Evolutionary conservation across 805 yeast genomes (phyloP).

Genomic region (Candida rishiriensis): DNA sequence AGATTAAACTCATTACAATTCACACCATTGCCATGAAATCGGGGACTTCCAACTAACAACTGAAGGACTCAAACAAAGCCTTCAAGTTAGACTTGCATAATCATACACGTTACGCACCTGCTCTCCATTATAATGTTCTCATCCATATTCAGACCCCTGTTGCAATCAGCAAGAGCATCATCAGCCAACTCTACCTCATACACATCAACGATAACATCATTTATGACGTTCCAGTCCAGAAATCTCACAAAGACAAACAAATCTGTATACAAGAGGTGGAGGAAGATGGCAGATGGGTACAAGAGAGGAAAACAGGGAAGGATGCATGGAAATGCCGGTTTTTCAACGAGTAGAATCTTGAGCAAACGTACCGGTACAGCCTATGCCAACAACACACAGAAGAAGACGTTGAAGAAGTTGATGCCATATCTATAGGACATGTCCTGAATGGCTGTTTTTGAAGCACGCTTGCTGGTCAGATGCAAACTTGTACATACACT

Average conservation of each 20-base stretch:
- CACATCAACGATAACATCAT: conserved; percentile 1
- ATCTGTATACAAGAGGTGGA: conserved; percentile 84
- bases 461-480: too few relatives aligned
- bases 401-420: conserved; percentile 53
- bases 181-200: conserved; percentile 1
- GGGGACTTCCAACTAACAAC: too few relatives aligned
- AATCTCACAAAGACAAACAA: conserved; percentile 69
- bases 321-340: conserved; percentile 90
- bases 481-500: too few relatives aligned
- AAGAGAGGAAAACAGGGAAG: conserved; percentile 77
- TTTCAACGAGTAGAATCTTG: conserved; percentile 55
- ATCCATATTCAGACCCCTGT: conserved; percentile 13
- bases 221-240: conserved; percentile 16
- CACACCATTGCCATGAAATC: too few relatives aligned
- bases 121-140: conserved; percentile 8
- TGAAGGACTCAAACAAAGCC: neutral
- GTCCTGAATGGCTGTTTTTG: too few relatives aligned
- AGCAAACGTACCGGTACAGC: conserved; percentile 57
- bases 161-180: conserved; percentile 1
- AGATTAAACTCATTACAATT: too few relatives aligned
- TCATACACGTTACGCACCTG: too few relatives aligned
- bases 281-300: conserved; percentile 65
- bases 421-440: conserved; percentile 38
- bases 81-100: too few relatives aligned
- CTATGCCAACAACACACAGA: conserved; percentile 49